Percentiles rank a stretch among this genome's conserved stretches.
Evolutionary conservation across 495 filamentous ascomycete genomes (phyloP).

Genomic region (Glarea lozoyensis): DNA sequence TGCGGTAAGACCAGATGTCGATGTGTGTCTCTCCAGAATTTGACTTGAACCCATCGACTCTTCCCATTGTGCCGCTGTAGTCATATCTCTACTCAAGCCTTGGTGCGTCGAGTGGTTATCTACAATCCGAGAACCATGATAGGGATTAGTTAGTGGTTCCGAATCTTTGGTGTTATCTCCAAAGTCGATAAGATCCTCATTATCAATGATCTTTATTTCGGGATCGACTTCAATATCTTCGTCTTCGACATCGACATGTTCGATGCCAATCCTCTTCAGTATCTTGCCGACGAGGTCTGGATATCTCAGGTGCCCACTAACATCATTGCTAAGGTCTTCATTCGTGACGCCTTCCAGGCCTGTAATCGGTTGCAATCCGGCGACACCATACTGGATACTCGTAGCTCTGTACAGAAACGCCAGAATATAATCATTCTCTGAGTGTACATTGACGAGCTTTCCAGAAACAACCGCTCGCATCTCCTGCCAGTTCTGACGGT

Average conservation of each 20-base stretch:
- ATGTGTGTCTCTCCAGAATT: no score
- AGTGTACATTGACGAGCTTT: conserved; percentile 50
- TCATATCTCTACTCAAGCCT: background rate
- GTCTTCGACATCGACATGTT: conserved; percentile 33
- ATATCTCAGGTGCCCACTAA: conserved; percentile 46
- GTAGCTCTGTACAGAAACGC: conserved; percentile 48
- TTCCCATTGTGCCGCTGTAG: background rate
- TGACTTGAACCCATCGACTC: background rate
- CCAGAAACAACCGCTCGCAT: conserved; percentile 47
- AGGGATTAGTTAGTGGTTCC: no score
- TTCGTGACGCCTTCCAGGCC: conserved; percentile 46
- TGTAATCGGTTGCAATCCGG: conserved; percentile 44
- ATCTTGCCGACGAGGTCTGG: conserved; percentile 43
- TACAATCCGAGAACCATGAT: no score
- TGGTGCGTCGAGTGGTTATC: no score
- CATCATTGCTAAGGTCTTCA: conserved; percentile 41
- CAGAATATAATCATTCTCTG: conserved; percentile 50
- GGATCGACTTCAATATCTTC: conserved; percentile 31
- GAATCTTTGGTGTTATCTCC: conserved; percentile 47
- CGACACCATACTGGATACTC: conserved; percentile 45
- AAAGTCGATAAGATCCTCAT: conserved; percentile 25
- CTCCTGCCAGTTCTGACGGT: conserved; percentile 38
- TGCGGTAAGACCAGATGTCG: no score
- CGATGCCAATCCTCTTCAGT: conserved; percentile 43
- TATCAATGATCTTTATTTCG: conserved; percentile 27